Evolutionary conservation across 148 eudicot species (phyloP).

Genomic region (Spergularia marina): DNA sequence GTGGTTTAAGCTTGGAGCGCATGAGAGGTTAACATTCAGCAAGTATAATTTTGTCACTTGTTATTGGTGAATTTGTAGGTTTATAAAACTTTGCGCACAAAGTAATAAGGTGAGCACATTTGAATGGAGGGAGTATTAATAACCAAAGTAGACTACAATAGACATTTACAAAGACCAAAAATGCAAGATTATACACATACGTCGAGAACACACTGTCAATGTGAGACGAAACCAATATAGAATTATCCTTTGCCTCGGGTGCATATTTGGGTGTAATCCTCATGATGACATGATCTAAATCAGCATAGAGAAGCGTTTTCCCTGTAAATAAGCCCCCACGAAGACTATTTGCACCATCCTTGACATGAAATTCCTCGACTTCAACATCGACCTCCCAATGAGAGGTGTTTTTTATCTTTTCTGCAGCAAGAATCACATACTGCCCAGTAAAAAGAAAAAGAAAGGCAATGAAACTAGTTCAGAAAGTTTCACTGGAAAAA

Average conservation of each 20-base stretch:
- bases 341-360: conserved; percentile 68
- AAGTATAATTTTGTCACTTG: too few species aligned
- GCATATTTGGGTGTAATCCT: conserved; percentile 75
- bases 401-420: conserved; percentile 62
- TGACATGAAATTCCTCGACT: conserved; percentile 74
- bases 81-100: too few species aligned
- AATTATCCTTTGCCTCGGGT: conserved; percentile 67
- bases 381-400: conserved; percentile 95
- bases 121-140: not conserved
- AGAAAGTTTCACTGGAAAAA: not conserved
- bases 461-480: not conserved
- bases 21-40: too few species aligned
- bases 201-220: conserved; percentile 79
- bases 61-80: too few species aligned
- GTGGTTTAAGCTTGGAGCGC: too few species aligned
- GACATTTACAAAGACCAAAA: not conserved
- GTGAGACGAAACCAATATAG: conserved; percentile 88
- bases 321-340: conserved; percentile 75
- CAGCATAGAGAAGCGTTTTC: conserved; percentile 77
- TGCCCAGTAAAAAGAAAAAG: conserved; percentile 33
- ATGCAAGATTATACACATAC: conserved; percentile 38
- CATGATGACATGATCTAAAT: conserved; percentile 69
- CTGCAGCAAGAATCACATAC: conserved; percentile 69
- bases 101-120: not conserved
- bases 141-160: too few species aligned